Base-by-base conservation (phyloP, 345 rosid genomes). In the Salix exigua region DNA sequence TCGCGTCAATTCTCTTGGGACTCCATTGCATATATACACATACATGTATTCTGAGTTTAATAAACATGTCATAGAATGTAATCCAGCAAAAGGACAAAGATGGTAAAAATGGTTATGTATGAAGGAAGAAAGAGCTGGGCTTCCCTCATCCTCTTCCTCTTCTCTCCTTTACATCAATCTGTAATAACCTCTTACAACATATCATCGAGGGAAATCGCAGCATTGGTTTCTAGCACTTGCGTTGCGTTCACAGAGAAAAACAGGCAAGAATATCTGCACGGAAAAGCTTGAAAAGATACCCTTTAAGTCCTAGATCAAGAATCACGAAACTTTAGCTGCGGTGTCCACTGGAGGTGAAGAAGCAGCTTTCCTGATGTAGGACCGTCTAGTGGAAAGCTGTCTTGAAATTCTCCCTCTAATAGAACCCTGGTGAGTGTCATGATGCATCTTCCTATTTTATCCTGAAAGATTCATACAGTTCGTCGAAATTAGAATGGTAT, bases 361-460 rank as follows among this genome's bases (percentile, higher is more conserved):
- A 77, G 70, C n/a, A 95, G 79, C 84, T 77, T 89, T 31, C 99
- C 98, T 2, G 96, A 84, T 81, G 89, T 85, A 2, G 94, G 79
- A 26, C 92, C 94, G 6, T 88, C 94, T 48, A 96, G 19, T 3
- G 17, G 80, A 75, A 78, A 96, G 30, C 83, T 73, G 17, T 89
- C 94, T 78, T 90, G 89, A 71, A 83, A 62, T 68, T 96, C 92
- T 40, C 97, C 97, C 85, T 93, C 97, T 55, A 92, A 7, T 83
- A 90, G 75, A 44, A 89, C 97, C 87, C 87, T 73, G 13, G 99
- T 93, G 42, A 96, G 89, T 31, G 98, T 96, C 98, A 89, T 88
- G 62, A 92, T 87, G 73, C 88, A 87, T 86, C 83, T 92, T 80
- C 99, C 97, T 25, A 91, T 89, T 78, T 89, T 91, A 60, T 91